phyloP scores from a whole-genome alignment of 805 yeast species.

The Danielia oregonensis region DNA sequence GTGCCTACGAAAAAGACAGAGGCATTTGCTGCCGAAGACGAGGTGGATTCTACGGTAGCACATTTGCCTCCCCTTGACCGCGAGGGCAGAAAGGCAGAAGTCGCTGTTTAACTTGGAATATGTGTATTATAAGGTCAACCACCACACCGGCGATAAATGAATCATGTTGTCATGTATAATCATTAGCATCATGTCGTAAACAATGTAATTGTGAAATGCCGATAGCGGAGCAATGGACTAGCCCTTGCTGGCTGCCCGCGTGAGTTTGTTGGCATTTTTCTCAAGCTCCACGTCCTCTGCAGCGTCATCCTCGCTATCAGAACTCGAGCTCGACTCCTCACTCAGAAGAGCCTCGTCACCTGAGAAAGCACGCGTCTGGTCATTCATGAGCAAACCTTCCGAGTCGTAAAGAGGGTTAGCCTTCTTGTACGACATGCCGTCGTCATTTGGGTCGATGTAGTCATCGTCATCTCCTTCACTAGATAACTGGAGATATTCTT shows the following conservation, averaged over 20 bases:
- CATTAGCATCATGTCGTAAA: conserved; percentile 5
- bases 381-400: conserved; percentile 16
- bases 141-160: not conserved
- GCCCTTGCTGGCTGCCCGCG: conserved; percentile 41
- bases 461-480: conserved; percentile 54
- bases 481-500: conserved; percentile 7
- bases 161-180: not conserved
- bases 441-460: conserved; percentile 77
- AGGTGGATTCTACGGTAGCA: conserved; percentile 21
- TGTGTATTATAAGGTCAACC: conserved; percentile 4
- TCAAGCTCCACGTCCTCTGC: conserved; percentile 22
- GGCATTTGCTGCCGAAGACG: conserved; percentile 9
- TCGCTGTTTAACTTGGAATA: conserved; percentile 3
- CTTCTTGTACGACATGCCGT: conserved; percentile 70
- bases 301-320: conserved; percentile 28
- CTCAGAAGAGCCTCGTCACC: conserved; percentile 14
- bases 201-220: no score
- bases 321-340: conserved; percentile 30
- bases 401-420: conserved; percentile 59
- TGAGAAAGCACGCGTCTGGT: conserved; percentile 5
- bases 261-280: conserved; percentile 25
- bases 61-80: conserved; percentile 34
- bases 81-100: conserved; percentile 30
- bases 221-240: conserved; percentile 7
- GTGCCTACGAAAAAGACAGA: conserved; percentile 58